A percentile compares a stretch with the other conserved stretches of the same genome.
These are phyloP conservation scores for Phytophthora brassicae DNA, from an alignment of 352 stramenopile genomes.

Conservation along the genomic window DNA sequence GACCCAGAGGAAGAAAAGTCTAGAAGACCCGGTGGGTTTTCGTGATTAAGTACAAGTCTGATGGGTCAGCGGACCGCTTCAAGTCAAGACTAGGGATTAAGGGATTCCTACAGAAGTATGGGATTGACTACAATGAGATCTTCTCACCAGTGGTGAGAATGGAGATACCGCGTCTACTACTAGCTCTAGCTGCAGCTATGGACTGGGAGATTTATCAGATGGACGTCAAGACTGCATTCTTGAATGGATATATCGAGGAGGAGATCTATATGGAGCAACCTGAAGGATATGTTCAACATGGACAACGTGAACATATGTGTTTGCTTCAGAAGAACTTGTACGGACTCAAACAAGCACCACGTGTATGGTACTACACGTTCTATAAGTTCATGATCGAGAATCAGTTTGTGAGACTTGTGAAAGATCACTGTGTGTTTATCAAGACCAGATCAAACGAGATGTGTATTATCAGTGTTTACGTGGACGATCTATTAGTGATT, in stretches of 20 bases:
- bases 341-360: slow-evolving; percentile 15
- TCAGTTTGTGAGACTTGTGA: too few species aligned
- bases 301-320: background rate
- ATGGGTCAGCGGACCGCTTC: background rate
- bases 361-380: slow-evolving; percentile 7
- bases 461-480: slow-evolving; percentile 15
- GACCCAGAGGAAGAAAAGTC: background rate
- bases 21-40: background rate
- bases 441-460: too few species aligned
- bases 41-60: background rate
- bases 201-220: slow-evolving; percentile 12
- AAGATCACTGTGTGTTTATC: too few species aligned
- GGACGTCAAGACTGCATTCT: slow-evolving; percentile 32
- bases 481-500: slow-evolving; percentile 21
- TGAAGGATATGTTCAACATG: slow-evolving; percentile 1
- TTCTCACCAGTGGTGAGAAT: too few species aligned
- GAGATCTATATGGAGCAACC: slow-evolving; percentile 29
- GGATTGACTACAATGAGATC: too few species aligned
- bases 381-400: background rate
- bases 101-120: too few species aligned
- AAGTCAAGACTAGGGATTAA: background rate
- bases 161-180: too few species aligned
- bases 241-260: slow-evolving; percentile 19
- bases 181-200: too few species aligned
- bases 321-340: slow-evolving; percentile 23